Evolutionary conservation across 257 asterid genomes (phyloP), one percentile per base, ranked within the genome.

Genomic region (Plectranthus barbatus): DNA sequence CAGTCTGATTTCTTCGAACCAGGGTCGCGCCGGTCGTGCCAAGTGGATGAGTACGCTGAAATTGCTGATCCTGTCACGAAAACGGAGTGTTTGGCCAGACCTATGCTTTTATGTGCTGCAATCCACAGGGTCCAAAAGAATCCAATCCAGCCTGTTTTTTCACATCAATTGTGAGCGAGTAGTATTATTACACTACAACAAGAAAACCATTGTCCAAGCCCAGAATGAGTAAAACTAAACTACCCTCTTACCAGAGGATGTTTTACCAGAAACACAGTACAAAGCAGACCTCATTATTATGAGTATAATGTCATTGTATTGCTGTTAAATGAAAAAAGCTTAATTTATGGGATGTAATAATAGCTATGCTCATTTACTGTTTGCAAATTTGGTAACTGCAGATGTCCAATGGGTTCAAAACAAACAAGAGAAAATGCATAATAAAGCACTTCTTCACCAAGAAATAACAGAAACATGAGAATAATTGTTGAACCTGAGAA

Each of bases 121-220:
- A 88, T 46, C 90, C 91, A 91, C 71, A 88, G n/a, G 1, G 62
- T 65, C 74, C 75, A 86, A 53, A 88, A 84, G 84, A 91, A 91
- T 15, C 94, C 98, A 5, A 91, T 74, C 96, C 96, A 91, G 52
- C 95, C 98, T 91, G 89, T 52, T 62, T 49, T n/a, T 64, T 12
- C 23, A 23, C 67, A 56, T 15, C 33, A 48, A 49, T 7, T 23
- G 18, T 66, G 17, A 54, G 39, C 14, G 54, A 21, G n/a, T n/a
- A n/a, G n/a, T n/a, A n/a, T n/a, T n/a, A n/a, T n/a, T n/a, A n/a
- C n/a, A n/a, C 10, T 17, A 12, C 31, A 31, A 4, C 3, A 34
- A 17, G 21, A 54, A 17, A 12, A 29, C 15, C 51, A n/a, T n/a
- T n/a, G n/a, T n/a, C n/a, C n/a, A n/a, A n/a, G n/a, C n/a, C n/a